Base-by-base conservation (phyloP, 2,329 filamentous ascomycete species). In the Colletotrichum navitas region DNA sequence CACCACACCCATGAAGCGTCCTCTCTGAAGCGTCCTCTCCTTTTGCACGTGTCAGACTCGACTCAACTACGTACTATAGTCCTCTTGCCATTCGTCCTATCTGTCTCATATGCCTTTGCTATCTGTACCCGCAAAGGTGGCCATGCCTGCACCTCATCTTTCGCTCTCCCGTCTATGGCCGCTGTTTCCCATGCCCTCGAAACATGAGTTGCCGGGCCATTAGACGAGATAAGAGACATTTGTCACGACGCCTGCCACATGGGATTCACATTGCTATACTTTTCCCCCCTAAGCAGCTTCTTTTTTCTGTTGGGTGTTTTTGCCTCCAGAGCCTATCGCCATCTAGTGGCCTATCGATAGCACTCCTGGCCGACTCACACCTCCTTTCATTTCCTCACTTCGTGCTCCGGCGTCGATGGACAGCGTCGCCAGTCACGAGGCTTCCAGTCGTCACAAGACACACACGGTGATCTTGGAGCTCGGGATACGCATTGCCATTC, bases 41-140 rank as follows among this genome's bases (percentile, higher is more conserved):
- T 58, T 11, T 72, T 49, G 69, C 69, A 72, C 69, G 65, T 72
- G 69, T 72, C 60, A 63, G 34, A 52, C 32, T 51, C n/a, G 8
- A 39, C 49, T 16, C 24, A 6, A 43, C 4, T 41, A 2, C 11
- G 3, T 29, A 3, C 3, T 11, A n/a, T 39, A 43, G 41, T 41
- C 14, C 39, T 41, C 39, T 41, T 41, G 39, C 39, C 39, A 6
- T 41, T 41, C 12, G 24, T 45, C 26, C 43, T 26, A 32, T 43
- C 29, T 60, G 56, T 45, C 56, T 47, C 56, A 14, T 14, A 39
- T 39, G 5, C 12, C 36, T 39, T 16, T 14, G 12, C 11, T 18
- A 41, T 41, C 39, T 16, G 14, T 41, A 14, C 18, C 18, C 21
- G 21, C 43, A 21, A 54, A 34, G 26, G 29, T 32, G 51, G 51